phyloP scores from a whole-genome alignment of 31 red algal genomes.

The Asparagopsis taxiformis region DNA sequence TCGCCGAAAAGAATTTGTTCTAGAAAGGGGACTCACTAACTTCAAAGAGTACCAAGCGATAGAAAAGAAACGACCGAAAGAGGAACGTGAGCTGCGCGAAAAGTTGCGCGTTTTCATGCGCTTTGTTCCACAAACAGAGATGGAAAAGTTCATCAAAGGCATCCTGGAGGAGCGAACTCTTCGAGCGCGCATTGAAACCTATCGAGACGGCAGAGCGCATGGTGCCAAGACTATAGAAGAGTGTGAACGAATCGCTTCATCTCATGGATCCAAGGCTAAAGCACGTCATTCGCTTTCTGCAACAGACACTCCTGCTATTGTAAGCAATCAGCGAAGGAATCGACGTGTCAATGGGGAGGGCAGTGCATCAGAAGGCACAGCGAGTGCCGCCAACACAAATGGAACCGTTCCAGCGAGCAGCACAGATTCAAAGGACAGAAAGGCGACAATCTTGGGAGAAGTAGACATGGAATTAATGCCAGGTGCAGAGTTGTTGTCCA shows the following conservation, averaged over 20 bases:
- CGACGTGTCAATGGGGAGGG: conserved; percentile 48
- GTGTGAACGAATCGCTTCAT: conserved; percentile 22
- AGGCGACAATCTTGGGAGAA: conserved; percentile 15
- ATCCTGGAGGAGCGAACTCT: conserved; percentile 72
- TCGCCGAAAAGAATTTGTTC: conserved; percentile 78
- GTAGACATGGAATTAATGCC: conserved; percentile 69
- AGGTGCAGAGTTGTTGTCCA: conserved; percentile 86
- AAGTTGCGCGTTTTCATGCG: conserved; percentile 77
- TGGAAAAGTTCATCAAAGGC: conserved; percentile 67
- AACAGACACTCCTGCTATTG: conserved; percentile 1
- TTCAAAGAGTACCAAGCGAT: conserved; percentile 47
- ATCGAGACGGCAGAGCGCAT: conserved; percentile 29
- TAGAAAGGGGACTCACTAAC: conserved; percentile 69
- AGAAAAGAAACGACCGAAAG: conserved; percentile 72
- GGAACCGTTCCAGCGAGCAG: conserved; percentile 1
- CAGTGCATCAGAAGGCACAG: conserved; percentile 28
- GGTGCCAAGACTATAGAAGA: conserved; percentile 62
- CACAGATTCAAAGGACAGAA: conserved; percentile 59
- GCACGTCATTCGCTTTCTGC: not conserved
- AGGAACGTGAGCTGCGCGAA: conserved; percentile 83
- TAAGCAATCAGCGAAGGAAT: conserved; percentile 13
- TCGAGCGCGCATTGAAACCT: conserved; percentile 42
- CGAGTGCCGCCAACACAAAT: conserved; percentile 8
- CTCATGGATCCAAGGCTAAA: conserved; percentile 15
- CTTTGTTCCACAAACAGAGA: conserved; percentile 61